Percentiles rank a stretch among this genome's conserved stretches.
Evolutionary conservation across 78 protist genomes (phyloP).

Genomic region (Tieghemostelium lacteum): DNA sequence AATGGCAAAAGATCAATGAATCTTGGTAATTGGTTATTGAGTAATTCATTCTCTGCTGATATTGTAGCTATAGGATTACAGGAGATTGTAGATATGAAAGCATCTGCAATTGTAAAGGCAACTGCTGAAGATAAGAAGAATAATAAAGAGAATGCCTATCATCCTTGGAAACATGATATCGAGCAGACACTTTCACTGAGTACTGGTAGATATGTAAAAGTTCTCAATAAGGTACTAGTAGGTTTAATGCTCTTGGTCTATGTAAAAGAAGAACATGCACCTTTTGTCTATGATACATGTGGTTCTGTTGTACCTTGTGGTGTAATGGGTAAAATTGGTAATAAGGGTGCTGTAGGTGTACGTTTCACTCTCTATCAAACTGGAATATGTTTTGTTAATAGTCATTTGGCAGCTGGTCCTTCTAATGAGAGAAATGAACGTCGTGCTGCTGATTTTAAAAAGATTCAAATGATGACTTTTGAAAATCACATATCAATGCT

Average conservation of each 20-base stretch:
- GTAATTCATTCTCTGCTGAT: conserved; percentile 51
- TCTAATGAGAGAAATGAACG: conserved; percentile 68
- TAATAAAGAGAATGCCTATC: conserved; percentile 64
- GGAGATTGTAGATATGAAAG: conserved; percentile 75
- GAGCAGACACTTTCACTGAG: conserved; percentile 51
- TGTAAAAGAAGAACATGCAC: conserved; percentile 69
- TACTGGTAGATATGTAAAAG: conserved; percentile 43
- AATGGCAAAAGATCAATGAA: conserved; percentile 65
- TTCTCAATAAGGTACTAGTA: conserved; percentile 56
- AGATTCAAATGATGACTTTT: conserved; percentile 62
- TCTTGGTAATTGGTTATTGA: conserved; percentile 43
- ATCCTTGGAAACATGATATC: conserved; percentile 80
- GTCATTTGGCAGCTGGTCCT: conserved; percentile 73
- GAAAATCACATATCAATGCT: conserved; percentile 45
- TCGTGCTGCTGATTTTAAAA: conserved; percentile 56
- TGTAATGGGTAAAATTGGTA: conserved; percentile 77
- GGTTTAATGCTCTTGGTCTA: conserved; percentile 59
- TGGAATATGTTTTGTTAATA: conserved; percentile 62
- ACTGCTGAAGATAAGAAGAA: conserved; percentile 55
- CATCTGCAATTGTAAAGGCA: conserved; percentile 68
- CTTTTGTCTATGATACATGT: conserved; percentile 8
- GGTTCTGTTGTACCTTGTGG: conserved; percentile 69
- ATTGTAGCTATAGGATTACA: conserved; percentile 56
- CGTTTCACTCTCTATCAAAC: conserved; percentile 58
- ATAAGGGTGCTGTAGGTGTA: conserved; percentile 65